Evolutionary conservation across 129 eudicot species (phyloP).

Genomic region (Kitagawia praeruptora): DNA sequence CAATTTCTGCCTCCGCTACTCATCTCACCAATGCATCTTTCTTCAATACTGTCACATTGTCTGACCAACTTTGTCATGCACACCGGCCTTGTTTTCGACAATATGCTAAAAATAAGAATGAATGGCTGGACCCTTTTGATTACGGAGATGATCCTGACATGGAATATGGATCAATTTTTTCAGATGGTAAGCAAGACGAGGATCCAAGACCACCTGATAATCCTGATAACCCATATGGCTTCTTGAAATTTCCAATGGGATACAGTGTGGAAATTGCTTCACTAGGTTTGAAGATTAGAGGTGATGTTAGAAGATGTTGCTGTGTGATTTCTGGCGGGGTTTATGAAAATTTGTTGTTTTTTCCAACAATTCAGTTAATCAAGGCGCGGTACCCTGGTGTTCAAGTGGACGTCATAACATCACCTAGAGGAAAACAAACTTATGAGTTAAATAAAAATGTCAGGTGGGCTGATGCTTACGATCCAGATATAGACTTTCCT

Average conservation of each 20-base stretch:
- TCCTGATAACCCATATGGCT: slow-evolving; percentile 75
- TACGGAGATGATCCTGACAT: slow-evolving; percentile 72
- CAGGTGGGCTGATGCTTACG: slow-evolving; percentile 79
- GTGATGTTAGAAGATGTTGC: slow-evolving; percentile 86
- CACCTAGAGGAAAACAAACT: slow-evolving; percentile 76
- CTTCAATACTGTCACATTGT: slow-evolving; percentile 17
- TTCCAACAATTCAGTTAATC: slow-evolving; percentile 75
- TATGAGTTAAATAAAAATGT: slow-evolving; percentile 91
- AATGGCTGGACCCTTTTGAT: slow-evolving; percentile 91
- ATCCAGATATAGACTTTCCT: slow-evolving; percentile 63
- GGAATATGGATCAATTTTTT: slow-evolving; percentile 58
- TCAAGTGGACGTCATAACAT: slow-evolving; percentile 57
- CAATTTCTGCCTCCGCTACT: slow-evolving; percentile 17
- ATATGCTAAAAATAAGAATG: slow-evolving; percentile 60
- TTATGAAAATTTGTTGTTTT: slow-evolving; percentile 80
- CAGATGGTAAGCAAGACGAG: slow-evolving; percentile 82
- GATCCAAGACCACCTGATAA: slow-evolving; percentile 84
- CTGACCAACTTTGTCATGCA: slow-evolving; percentile 22
- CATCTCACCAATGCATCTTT: slow-evolving; percentile 29
- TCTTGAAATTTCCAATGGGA: slow-evolving; percentile 79
- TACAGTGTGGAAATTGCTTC: slow-evolving; percentile 72
- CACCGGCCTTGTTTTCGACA: slow-evolving; percentile 23
- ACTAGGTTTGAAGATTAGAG: slow-evolving; percentile 59
- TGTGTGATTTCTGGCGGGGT: slow-evolving; percentile 80
- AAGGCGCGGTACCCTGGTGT: slow-evolving; percentile 89